Base-by-base conservation (phyloP, 129 eudicot species). In the Lactuca sativa region DNA sequence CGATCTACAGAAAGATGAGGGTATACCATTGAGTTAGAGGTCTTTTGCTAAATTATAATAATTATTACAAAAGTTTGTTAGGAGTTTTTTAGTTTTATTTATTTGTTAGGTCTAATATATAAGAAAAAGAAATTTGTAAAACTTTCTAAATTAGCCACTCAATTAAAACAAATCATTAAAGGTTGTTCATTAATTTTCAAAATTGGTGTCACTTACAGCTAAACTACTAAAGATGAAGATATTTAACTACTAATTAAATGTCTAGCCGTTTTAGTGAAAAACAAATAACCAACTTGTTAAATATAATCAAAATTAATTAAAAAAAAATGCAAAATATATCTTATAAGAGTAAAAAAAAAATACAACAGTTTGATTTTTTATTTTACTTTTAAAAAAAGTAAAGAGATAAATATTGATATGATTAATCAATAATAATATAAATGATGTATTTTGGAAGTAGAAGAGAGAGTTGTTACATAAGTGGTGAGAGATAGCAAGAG, bases 401-500 rank as follows among this genome's bases (percentile, higher is more conserved):
- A 11, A 47, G 15, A 47, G 7, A 47, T 12, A 12, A 47, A 47
- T 10, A 43, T 9, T 9, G 1, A 47, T 12, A 47, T 47, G 5
- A 47, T 47, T 47, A 47, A 47, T 47, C 52, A 47, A 47, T 47
- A 47, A 47, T 53, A 13, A 53, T 53, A 15, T 41, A 15, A 4
- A 30, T 31, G 8, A 34, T 54, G 52, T 69, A 6, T 31, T 55
- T 12, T 69, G 40, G 57, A 13, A 41, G 17, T 43, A 58, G 21
- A 38, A 69, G 64, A 15, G 40, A 69, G 56, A 70, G 56, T 57
- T 56, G 65, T 52, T 68, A 59, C 59, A 47, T 61, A 74, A 44
- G 78, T 33, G 64, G 51, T 65, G 70, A 61, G 64, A 76, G 74
- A 67, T 67, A 64, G 64, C 70, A 76, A 60, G 47, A 66, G 74